Base-by-base conservation (phyloP, 2,329 filamentous ascomycete species). In the Cladosporium phlei region DNA sequence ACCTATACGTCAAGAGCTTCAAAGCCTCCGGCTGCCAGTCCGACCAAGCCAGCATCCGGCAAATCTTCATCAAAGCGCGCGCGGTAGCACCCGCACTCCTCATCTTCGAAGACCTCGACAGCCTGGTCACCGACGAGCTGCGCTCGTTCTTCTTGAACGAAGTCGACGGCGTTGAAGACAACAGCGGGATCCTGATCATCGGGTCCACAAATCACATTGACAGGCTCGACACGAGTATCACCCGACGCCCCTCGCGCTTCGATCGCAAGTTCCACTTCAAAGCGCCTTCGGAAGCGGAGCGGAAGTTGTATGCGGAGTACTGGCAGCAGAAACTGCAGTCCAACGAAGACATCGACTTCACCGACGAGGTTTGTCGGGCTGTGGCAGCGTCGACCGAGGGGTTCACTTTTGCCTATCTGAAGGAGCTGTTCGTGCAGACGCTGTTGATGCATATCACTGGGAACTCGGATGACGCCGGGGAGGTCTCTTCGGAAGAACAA, bases 121-220 rank as follows among this genome's bases (percentile, higher is more conserved):
- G 78, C 3, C 74, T 86, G 28, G 76, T 87, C 32, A 74, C 72
- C n/a, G 75, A 80, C 33, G 53, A 60, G 2, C 78, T 82, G 9
- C 71, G 83, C 16, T 79, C 74, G 46, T 86, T 85, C 66, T 87
- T 87, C 65, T 71, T 86, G 47, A 86, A 86, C 60, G 81, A 86
- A 63, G 75, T 86, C 11, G 83, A 87, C 52, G 83, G 83, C 0
- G 72, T 86, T 6, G 78, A 79, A 57, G 75, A 73, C 25, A 44
- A 44, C 39, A 32, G 21, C 14, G 39, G 29, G 11, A 19, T 44
- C 6, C 39, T 44, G 4, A 22, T 33, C n/a, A 29, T 44, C 17
- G 29, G 39, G 11, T 44, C 39, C n/a, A 44, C 39, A 3, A 44
- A 44, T 21, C 39, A 44, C 9, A 29, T 33, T 17, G 39, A 33